These are phyloP conservation scores for Pulveroboletus frians DNA, from an alignment of 768 basidiomycete species.

Conservation along the genomic window DNA sequence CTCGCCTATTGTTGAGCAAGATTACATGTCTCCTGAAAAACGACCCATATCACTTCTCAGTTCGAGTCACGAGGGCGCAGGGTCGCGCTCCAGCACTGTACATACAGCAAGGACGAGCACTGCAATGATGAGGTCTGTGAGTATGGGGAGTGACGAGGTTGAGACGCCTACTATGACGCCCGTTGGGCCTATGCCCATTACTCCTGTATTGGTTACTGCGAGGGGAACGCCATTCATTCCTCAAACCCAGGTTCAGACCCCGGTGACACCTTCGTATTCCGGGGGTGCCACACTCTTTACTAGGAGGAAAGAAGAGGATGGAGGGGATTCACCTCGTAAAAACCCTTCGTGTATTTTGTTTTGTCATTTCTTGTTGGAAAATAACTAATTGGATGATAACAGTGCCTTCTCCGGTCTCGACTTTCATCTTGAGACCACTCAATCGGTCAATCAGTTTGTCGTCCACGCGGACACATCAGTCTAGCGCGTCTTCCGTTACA, in stretches of 20 bases:
- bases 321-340: slow-evolving; percentile 39
- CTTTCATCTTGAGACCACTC: slow-evolving; percentile 59
- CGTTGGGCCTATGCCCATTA: slow-evolving; percentile 26
- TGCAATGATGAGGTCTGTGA: slow-evolving; percentile 24
- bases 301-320: slow-evolving; percentile 27
- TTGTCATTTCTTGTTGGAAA: background rate
- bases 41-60: slow-evolving; percentile 32
- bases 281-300: slow-evolving; percentile 22
- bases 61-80: slow-evolving; percentile 23
- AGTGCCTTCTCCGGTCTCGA: slow-evolving; percentile 50
- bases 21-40: slow-evolving; percentile 52
- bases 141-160: slow-evolving; percentile 15
- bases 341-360: slow-evolving; percentile 4
- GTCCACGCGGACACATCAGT: slow-evolving; percentile 55
- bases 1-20: slow-evolving; percentile 63
- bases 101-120: slow-evolving; percentile 34
- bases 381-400: slow-evolving; percentile 1
- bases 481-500: slow-evolving; percentile 35
- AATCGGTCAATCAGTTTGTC: slow-evolving; percentile 63
- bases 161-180: slow-evolving; percentile 26
- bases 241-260: slow-evolving; percentile 18
- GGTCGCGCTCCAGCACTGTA: slow-evolving; percentile 23
- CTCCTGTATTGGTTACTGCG: slow-evolving; percentile 18
- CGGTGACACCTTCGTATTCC: slow-evolving; percentile 18
- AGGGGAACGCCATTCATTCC: slow-evolving; percentile 12